A percentile compares a stretch with the other conserved stretches of the same genome.
phyloP scores from a whole-genome alignment of 768 basidiomycete species.

The Mycena venus region DNA sequence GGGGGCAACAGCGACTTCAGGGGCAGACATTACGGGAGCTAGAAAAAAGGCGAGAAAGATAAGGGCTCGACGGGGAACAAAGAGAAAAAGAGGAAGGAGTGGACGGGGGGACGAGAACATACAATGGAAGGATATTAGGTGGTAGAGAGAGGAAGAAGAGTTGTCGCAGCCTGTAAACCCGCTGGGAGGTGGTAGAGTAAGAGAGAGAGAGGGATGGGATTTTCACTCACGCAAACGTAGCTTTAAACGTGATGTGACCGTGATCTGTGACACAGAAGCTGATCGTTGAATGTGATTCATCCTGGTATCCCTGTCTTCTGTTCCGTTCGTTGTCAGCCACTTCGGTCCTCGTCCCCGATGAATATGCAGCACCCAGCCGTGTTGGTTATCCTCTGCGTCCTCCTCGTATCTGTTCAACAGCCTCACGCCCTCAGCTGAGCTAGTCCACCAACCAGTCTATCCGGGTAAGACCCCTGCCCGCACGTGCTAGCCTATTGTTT shows the following conservation, averaged over 20 bases:
- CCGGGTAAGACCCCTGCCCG: neutral
- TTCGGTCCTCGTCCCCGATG: too few species aligned
- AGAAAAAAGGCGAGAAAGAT: slow-evolving; percentile 35
- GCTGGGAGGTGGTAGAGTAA: slow-evolving; percentile 65
- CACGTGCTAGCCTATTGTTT: neutral
- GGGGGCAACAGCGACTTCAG: slow-evolving; percentile 64
- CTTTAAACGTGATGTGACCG: too few species aligned
- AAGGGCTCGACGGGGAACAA: slow-evolving; percentile 24
- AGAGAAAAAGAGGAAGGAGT: slow-evolving; percentile 39
- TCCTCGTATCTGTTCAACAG: neutral
- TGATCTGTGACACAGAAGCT: neutral
- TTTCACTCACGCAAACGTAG: too few species aligned
- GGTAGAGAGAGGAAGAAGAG: slow-evolving; percentile 69
- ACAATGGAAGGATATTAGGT: slow-evolving; percentile 53
- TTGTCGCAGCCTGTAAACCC: slow-evolving; percentile 64
- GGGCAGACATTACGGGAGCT: slow-evolving; percentile 89
- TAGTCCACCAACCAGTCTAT: neutral
- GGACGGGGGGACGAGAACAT: slow-evolving; percentile 66
- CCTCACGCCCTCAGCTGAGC: neutral
- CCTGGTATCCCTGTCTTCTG: neutral
- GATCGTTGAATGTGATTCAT: neutral
- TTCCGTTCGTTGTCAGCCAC: neutral
- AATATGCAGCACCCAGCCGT: too few species aligned
- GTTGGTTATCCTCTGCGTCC: neutral
- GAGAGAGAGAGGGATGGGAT: slow-evolving; percentile 65